Evolutionary conservation across 2,329 filamentous ascomycete genomes (phyloP).

Genomic region (Penicillium sp.): DNA sequence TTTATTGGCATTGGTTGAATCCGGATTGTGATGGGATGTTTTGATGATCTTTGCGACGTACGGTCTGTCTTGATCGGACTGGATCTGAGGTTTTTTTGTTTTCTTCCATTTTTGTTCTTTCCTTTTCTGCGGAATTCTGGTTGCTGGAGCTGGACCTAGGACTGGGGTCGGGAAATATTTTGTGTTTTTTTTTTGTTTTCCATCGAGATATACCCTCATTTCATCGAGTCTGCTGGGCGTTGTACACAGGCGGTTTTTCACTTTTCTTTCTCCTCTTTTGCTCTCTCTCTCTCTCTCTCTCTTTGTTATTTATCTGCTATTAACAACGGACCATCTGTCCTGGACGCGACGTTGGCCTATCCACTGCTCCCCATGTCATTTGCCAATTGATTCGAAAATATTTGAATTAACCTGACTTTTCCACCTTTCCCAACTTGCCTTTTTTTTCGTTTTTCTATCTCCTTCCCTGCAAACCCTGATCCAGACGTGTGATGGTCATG

Average conservation of each 20-base stretch:
- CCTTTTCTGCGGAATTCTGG: conserved; percentile 2
- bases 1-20: not conserved
- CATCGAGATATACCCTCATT: conserved; percentile 19
- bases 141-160: no score
- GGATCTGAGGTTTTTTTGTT: not conserved
- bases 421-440: no score
- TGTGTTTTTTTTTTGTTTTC: not conserved
- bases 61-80: conserved; percentile 2
- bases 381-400: no score
- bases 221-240: conserved; percentile 6
- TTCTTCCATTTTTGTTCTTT: not conserved
- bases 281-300: not conserved
- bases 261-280: no score
- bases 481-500: no score
- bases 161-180: not conserved
- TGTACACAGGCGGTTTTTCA: conserved; percentile 6
- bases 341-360: no score
- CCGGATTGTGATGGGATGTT: not conserved
- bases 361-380: no score
- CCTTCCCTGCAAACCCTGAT: no score
- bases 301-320: not conserved
- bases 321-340: no score
- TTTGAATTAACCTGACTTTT: no score
- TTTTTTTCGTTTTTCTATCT: no score
- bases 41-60: conserved; percentile 1